These are phyloP conservation scores for Penicillium sumatraense DNA, from an alignment of 2,329 filamentous ascomycete genomes.

Conservation along the genomic window DNA sequence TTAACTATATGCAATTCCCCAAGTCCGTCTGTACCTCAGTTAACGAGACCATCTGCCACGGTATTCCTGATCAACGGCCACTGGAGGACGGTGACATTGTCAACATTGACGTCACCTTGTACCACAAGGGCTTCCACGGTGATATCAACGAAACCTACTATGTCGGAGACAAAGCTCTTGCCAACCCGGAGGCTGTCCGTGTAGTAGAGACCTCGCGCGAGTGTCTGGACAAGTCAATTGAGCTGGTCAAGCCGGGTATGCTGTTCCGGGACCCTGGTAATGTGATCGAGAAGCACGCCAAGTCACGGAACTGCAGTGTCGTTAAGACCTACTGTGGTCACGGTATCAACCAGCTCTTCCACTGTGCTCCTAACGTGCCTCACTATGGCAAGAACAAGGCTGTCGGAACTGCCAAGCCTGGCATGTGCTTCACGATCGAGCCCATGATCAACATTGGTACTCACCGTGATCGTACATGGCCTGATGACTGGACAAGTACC, in stretches of 20 bases:
- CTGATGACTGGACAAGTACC: conserved; percentile 97
- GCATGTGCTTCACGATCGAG: conserved; percentile 99
- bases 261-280: conserved; percentile 93
- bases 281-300: conserved; percentile 93
- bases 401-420: conserved; percentile 87
- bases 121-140: conserved; percentile 92
- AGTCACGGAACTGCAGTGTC: conserved; percentile 81
- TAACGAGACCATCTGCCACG: conserved; percentile 98
- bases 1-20: conserved; percentile 95
- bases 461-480: conserved; percentile 93
- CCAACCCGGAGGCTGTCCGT: conserved; percentile 83
- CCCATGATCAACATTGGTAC: conserved; percentile 96
- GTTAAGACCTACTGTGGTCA: conserved; percentile 97
- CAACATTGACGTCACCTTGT: conserved; percentile 94
- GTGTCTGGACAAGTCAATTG: conserved; percentile 88
- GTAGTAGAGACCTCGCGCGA: conserved; percentile 90
- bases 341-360: conserved; percentile 91
- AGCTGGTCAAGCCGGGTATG: conserved; percentile 89
- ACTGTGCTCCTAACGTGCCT: conserved; percentile 89
- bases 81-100: conserved; percentile 92
- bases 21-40: conserved; percentile 97
- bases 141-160: conserved; percentile 99
- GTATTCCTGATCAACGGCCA: conserved; percentile 88
- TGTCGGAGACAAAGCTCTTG: conserved; percentile 83
- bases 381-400: conserved; percentile 99